phyloP scores from a whole-genome alignment of 371 early-diverging fungal species.

The Mortierella sp. region DNA sequence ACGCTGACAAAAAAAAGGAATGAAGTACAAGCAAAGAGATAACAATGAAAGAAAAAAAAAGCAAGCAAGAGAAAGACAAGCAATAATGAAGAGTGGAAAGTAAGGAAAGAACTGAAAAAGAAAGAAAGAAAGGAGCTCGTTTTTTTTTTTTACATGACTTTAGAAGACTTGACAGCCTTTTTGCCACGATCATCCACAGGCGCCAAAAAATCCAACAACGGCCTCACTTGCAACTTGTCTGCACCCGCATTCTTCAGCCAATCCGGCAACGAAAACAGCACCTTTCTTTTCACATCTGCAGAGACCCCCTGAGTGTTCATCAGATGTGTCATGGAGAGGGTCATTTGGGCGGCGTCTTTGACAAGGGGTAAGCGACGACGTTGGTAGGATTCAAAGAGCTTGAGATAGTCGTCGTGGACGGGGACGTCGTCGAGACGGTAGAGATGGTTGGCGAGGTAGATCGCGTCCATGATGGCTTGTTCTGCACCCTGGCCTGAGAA shows the following conservation, averaged over 20 bases:
- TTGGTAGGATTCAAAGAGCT: conserved; percentile 25
- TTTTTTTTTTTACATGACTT: background rate
- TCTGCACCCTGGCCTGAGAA: conserved; percentile 47
- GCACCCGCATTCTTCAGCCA: conserved; percentile 18
- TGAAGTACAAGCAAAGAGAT: background rate
- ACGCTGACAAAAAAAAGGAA: background rate
- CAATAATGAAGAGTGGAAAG: background rate
- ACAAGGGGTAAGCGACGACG: conserved; percentile 3
- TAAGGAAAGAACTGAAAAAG: background rate
- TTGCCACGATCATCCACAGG: conserved; percentile 25
- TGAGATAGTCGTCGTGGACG: conserved; percentile 20
- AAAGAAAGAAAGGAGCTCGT: background rate
- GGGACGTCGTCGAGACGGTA: conserved; percentile 22
- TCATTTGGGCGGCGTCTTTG: conserved; percentile 21
- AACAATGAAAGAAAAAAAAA: background rate
- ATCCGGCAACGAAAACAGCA: conserved; percentile 35
- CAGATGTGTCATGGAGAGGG: conserved; percentile 26
- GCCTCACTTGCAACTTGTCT: conserved; percentile 43
- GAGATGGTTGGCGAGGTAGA: conserved; percentile 39
- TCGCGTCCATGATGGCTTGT: conserved; percentile 44
- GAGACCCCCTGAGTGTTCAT: conserved; percentile 33
- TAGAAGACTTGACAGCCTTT: conserved; percentile 17
- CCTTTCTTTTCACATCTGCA: conserved; percentile 37
- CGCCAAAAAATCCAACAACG: conserved; percentile 33
- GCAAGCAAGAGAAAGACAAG: background rate